Conservation (phyloP, 108 stramenopile genomes). For the Fragilariopsis cylindrus region DNA sequence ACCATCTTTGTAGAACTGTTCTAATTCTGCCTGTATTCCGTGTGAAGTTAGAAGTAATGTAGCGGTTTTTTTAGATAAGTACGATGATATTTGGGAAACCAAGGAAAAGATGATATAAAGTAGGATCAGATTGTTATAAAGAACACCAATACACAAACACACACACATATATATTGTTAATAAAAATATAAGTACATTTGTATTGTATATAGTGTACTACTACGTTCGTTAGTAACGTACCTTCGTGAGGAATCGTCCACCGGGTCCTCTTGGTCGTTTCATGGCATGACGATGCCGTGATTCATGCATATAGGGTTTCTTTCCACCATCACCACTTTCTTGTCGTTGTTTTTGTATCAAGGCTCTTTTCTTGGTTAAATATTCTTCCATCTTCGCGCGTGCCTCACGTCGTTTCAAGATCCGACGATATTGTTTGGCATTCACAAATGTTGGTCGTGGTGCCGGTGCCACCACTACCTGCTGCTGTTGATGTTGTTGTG, state of each 20-base stretch:
- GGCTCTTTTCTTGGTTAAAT: conserved; percentile 30
- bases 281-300: conserved; percentile 81
- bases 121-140: no score
- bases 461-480: conserved; percentile 9
- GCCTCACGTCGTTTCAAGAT: conserved; percentile 84
- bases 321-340: conserved; percentile 18
- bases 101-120: no score
- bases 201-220: not conserved
- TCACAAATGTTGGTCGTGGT: conserved; percentile 74
- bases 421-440: conserved; percentile 82
- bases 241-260: conserved; percentile 86
- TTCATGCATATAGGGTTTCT: conserved; percentile 80
- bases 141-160: no score
- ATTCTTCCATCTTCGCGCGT: conserved; percentile 72
- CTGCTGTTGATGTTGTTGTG: not conserved
- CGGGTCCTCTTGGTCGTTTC: conserved; percentile 81
- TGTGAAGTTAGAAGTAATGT: no score
- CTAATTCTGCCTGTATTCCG: no score
- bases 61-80: no score
- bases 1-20: no score
- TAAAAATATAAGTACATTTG: no score
- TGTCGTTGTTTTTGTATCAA: conserved; percentile 28
- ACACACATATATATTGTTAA: no score
- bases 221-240: conserved; percentile 24
- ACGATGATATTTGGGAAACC: no score